Evolutionary conservation across 139 green algal species (phyloP), one percentile per base, ranked within the genome.

Genomic region (Micractinium conductrix): DNA sequence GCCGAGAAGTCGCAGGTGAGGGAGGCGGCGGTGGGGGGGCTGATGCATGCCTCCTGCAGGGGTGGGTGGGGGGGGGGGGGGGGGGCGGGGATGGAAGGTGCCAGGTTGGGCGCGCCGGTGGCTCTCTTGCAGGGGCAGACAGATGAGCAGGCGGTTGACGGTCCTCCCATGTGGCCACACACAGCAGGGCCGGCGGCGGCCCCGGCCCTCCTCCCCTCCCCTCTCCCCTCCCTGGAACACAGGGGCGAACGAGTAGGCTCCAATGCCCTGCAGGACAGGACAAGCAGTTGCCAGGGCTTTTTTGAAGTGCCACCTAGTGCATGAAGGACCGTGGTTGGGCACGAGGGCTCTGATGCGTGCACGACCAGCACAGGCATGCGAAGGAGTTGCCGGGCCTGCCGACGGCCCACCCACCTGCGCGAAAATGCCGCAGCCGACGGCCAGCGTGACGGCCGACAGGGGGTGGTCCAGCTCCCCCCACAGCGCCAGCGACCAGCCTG

Each of bases 391-490:
- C 37, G 53, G 38, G 38, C 38, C n/a, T 62, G 72, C 48, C 7
- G 8, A 28, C 53, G 16, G 10, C 53, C 26, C 42, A 21, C 55
- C 10, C 19, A 82, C 83, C 60, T 91, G 87, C 43, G 88, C 35
- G 71, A 91, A 91, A n/a, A 91, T 86, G 65, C 76, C 87, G 42
- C 65, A 53, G 38, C 83, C 81, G 12, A 89, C 43, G 22, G 82
- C 87, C 65, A 92, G 84, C 44, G 81, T 78, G 21, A 87, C 4
- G 2, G 19, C 87, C 2, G 87, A 91, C 26, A 92, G n/a, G 30
- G 83, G 84, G 53, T 87, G 82, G 80, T 91, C 87, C 42, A 91
- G 84, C 82, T 92, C 85, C 33, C 79, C 83, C 72, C 87, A 92
- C 17, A 93, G 71, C 4, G 88, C 88, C 21, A 91, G 67, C 12